These are phyloP conservation scores for Pseudogymnoascus sp. DNA, from an alignment of 2,329 filamentous ascomycete genomes.

Conservation along the genomic window DNA sequence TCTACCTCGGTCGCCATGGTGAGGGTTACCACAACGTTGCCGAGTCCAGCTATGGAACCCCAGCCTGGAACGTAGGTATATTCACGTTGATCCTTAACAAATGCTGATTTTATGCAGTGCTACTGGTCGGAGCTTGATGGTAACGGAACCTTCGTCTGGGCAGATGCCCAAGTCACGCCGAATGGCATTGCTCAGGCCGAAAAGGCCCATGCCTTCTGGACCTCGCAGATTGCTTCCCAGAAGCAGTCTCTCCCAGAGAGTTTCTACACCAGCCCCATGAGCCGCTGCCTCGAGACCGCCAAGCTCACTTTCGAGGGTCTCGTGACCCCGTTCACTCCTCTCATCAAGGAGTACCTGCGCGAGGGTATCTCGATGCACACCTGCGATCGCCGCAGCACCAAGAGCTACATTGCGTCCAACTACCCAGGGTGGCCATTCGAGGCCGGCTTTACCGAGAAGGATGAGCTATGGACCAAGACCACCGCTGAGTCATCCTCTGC, in stretches of 20 bases:
- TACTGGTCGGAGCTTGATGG: conserved; percentile 59
- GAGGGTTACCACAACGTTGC: conserved; percentile 57
- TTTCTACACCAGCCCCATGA: conserved; percentile 58
- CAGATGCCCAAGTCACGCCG: conserved; percentile 52
- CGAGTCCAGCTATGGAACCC: conserved; percentile 57
- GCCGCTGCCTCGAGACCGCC: conserved; percentile 54
- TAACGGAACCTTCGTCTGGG: conserved; percentile 54
- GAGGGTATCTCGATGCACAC: conserved; percentile 61
- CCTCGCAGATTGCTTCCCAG: conserved; percentile 39
- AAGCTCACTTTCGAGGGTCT: conserved; percentile 51
- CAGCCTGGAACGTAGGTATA: conserved; percentile 54
- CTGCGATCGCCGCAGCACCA: conserved; percentile 53
- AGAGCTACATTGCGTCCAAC: conserved; percentile 41
- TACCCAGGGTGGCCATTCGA: conserved; percentile 51
- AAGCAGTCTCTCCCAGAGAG: conserved; percentile 52
- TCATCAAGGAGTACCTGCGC: conserved; percentile 55
- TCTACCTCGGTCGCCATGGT: conserved; percentile 62
- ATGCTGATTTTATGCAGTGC: conserved; percentile 32
- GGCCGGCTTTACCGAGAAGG: conserved; percentile 49
- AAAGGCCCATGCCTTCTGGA: conserved; percentile 52
- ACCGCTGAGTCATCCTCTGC: conserved; percentile 35
- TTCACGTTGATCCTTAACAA: background rate
- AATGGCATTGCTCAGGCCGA: conserved; percentile 48
- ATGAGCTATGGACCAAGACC: conserved; percentile 38
- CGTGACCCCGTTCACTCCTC: conserved; percentile 48